These are phyloP conservation scores for Endotrypanum monterogeii DNA, from an alignment of 208 protist genomes.

Conservation along the genomic window DNA sequence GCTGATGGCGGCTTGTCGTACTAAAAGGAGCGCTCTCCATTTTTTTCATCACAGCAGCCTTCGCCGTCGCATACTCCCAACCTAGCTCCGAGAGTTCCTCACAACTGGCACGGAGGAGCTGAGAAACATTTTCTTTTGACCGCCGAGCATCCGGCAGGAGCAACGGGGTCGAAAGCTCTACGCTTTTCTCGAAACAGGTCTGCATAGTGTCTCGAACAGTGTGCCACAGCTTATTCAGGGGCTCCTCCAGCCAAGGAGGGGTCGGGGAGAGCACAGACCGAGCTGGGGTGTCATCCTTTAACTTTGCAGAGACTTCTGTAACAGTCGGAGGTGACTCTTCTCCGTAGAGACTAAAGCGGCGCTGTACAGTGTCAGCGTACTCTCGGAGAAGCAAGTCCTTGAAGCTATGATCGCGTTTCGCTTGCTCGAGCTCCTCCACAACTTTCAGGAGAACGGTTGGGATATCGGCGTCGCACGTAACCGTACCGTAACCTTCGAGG, in stretches of 20 bases:
- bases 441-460: conserved; percentile 44
- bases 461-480: conserved; percentile 33
- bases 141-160: conserved; percentile 16
- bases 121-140: conserved; percentile 15
- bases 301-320: conserved; percentile 11
- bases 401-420: conserved; percentile 43
- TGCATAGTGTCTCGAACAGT: background rate
- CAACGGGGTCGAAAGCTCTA: conserved; percentile 10
- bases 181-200: conserved; percentile 12
- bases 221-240: conserved; percentile 13
- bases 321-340: conserved; percentile 34
- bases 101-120: conserved; percentile 6
- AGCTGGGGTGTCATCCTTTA: conserved; percentile 8
- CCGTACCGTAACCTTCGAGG: conserved; percentile 48
- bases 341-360: conserved; percentile 47
- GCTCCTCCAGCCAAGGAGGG: conserved; percentile 29
- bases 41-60: background rate
- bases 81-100: conserved; percentile 5
- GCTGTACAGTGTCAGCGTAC: conserved; percentile 44
- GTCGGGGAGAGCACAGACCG: background rate
- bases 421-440: conserved; percentile 54
- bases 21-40: background rate
- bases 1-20: background rate
- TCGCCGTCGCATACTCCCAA: conserved; percentile 22
- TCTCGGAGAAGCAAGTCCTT: conserved; percentile 51